phyloP scores from a whole-genome alignment of 805 yeast genomes.

The Torulaspora delbrueckii region DNA sequence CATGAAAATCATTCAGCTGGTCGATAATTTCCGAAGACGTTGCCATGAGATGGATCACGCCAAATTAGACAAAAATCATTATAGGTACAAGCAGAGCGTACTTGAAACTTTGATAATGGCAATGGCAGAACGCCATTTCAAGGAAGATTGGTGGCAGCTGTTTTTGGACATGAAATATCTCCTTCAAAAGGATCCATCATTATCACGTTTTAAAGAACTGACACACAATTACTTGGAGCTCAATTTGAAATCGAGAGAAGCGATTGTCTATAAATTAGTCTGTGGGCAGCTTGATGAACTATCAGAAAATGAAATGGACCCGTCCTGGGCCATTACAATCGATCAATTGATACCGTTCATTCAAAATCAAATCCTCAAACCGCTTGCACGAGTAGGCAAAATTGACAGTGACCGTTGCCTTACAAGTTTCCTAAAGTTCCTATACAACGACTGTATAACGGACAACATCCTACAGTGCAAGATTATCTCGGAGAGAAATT shows the following conservation, averaged over 20 bases:
- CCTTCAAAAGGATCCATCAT: not conserved
- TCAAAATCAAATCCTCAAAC: conserved; percentile 14
- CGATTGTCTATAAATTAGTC: conserved; percentile 11
- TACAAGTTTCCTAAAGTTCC: conserved; percentile 18
- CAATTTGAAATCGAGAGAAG: conserved; percentile 19
- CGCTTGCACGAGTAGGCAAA: conserved; percentile 16
- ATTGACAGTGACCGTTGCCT: conserved; percentile 12
- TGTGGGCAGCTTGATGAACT: conserved; percentile 21
- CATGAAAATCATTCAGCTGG: conserved; percentile 9
- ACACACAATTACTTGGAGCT: conserved; percentile 19
- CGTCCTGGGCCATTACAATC: conserved; percentile 22
- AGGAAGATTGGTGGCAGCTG: conserved; percentile 29
- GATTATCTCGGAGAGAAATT: conserved; percentile 33
- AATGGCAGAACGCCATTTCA: conserved; percentile 15
- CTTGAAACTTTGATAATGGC: conserved; percentile 31
- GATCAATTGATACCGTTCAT: conserved; percentile 25
- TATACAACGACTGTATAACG: conserved; percentile 23
- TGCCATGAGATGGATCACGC: conserved; percentile 16
- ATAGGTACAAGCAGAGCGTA: conserved; percentile 26
- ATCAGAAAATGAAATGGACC: conserved; percentile 20
- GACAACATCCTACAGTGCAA: conserved; percentile 26
- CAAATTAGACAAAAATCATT: conserved; percentile 15
- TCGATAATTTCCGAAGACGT: conserved; percentile 14
- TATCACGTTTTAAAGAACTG: conserved; percentile 24
- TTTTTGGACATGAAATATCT: conserved; percentile 25